A percentile compares a stretch with the other conserved stretches of the same genome.
These are phyloP conservation scores for Blastosporella zonata DNA, from an alignment of 1,284 basidiomycete genomes.

Conservation along the genomic window DNA sequence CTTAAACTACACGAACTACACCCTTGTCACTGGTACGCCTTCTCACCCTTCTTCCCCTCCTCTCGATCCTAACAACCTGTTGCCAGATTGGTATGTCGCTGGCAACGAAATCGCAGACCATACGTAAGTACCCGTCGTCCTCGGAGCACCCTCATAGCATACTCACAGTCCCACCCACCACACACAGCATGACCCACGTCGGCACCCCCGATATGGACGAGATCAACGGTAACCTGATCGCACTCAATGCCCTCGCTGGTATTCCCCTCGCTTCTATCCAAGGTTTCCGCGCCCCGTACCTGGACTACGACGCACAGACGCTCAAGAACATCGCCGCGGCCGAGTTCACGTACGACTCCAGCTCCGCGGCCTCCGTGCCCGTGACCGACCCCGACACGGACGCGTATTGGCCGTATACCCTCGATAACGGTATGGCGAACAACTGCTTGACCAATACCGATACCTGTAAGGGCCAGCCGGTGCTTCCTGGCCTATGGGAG, in stretches of 20 bases:
- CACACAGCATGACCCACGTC: slow-evolving; percentile 74
- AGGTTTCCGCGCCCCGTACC: slow-evolving; percentile 80
- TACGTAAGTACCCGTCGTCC: slow-evolving; percentile 45
- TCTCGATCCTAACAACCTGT: not conserved
- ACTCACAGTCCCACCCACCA: not conserved
- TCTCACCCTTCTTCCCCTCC: not conserved
- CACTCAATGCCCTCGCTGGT: slow-evolving; percentile 76
- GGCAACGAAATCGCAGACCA: slow-evolving; percentile 89
- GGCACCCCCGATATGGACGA: slow-evolving; percentile 60
- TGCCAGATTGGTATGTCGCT: slow-evolving; percentile 74
- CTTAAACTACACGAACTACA: slow-evolving; percentile 76
- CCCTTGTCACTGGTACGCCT: slow-evolving; percentile 60
- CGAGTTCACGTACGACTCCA: slow-evolving; percentile 77
- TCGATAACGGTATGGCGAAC: slow-evolving; percentile 77
- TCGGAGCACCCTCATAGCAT: not conserved
- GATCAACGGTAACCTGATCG: slow-evolving; percentile 78
- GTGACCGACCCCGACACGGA: slow-evolving; percentile 70
- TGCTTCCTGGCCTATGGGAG: slow-evolving; percentile 79
- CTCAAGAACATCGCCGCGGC: slow-evolving; percentile 53
- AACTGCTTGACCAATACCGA: slow-evolving; percentile 60
- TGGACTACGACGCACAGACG: slow-evolving; percentile 66
- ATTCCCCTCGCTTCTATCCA: slow-evolving; percentile 68
- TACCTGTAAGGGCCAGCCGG: slow-evolving; percentile 69
- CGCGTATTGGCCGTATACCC: slow-evolving; percentile 74
- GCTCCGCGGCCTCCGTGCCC: slow-evolving; percentile 60